Evolutionary conservation across 192 early-diverging fungal species (phyloP).

Genomic region (Entomortierella beljakovae): DNA sequence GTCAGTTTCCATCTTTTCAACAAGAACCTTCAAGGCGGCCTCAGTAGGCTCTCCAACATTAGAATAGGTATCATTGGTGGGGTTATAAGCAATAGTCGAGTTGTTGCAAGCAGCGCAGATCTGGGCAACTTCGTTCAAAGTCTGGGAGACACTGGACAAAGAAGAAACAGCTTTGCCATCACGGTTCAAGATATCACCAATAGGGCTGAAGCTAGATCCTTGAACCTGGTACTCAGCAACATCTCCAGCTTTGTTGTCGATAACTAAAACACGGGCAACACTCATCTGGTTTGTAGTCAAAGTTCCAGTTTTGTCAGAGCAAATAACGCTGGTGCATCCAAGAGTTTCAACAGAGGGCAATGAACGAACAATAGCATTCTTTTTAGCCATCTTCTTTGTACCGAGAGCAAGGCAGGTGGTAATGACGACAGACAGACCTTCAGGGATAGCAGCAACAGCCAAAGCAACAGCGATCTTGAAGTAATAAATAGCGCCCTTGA

Average conservation of each 20-base stretch:
- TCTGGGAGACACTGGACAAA: slow-evolving; percentile 65
- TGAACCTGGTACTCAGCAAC: slow-evolving; percentile 81
- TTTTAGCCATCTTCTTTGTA: slow-evolving; percentile 96
- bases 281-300: slow-evolving; percentile 99
- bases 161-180: slow-evolving; percentile 61
- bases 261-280: slow-evolving; percentile 70
- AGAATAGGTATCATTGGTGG: slow-evolving; percentile 68
- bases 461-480: slow-evolving; percentile 99
- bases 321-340: slow-evolving; percentile 97
- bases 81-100: slow-evolving; percentile 84
- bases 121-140: slow-evolving; percentile 79
- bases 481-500: slow-evolving; percentile 97
- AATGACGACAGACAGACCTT: slow-evolving; percentile 98
- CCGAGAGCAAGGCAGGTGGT: slow-evolving; percentile 98
- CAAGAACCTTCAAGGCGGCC: slow-evolving; percentile 93
- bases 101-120: slow-evolving; percentile 95
- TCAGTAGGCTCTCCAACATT: slow-evolving; percentile 98
- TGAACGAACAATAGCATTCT: slow-evolving; percentile 95
- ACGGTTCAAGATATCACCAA: slow-evolving; percentile 66
- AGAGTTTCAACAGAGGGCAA: slow-evolving; percentile 95
- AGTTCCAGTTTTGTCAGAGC: slow-evolving; percentile 99
- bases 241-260: slow-evolving; percentile 61
- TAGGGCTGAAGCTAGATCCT: slow-evolving; percentile 90
- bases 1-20: slow-evolving; percentile 92
- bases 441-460: slow-evolving; percentile 98